Evolutionary conservation across 495 filamentous ascomycete species (phyloP).

Genomic region (Trichoderma gamsii): DNA sequence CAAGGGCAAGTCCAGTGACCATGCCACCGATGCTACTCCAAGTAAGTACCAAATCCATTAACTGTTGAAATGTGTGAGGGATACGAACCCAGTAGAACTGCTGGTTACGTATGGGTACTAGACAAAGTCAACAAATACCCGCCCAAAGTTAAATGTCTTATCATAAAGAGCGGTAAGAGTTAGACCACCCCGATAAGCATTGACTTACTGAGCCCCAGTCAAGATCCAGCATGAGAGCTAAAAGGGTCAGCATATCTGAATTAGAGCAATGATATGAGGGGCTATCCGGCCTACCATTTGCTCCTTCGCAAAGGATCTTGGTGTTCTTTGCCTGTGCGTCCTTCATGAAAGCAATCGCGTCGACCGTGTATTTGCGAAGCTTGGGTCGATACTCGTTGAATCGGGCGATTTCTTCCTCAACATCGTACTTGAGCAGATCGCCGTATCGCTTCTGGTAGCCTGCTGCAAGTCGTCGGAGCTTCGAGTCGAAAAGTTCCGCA

Average conservation of each 20-base stretch:
- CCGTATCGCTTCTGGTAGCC: conserved; percentile 72
- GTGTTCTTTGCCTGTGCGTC: conserved; percentile 49
- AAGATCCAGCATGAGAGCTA: not conserved
- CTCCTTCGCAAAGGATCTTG: not conserved
- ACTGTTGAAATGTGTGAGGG: not conserved
- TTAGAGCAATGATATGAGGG: not conserved
- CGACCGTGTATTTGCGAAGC: conserved; percentile 64
- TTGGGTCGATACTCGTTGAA: conserved; percentile 58
- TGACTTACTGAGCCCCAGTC: not conserved
- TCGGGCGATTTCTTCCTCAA: conserved; percentile 70
- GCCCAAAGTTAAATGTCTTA: not conserved
- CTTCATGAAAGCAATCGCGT: conserved; percentile 56
- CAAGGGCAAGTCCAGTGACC: too few relatives aligned
- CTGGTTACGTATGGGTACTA: not conserved
- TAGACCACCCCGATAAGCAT: not conserved
- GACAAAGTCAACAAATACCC: not conserved
- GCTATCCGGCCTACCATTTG: not conserved
- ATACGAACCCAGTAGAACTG: not conserved
- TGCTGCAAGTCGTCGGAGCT: conserved; percentile 57
- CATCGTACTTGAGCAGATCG: conserved; percentile 64
- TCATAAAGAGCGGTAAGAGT: not conserved
- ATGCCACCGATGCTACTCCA: too few relatives aligned
- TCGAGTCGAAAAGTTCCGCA: conserved; percentile 59
- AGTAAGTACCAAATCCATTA: not conserved
- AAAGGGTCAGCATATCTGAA: not conserved